Evolutionary conservation across 371 early-diverging fungal genomes (phyloP).

Genomic region (Rhizopus arrhizus): DNA sequence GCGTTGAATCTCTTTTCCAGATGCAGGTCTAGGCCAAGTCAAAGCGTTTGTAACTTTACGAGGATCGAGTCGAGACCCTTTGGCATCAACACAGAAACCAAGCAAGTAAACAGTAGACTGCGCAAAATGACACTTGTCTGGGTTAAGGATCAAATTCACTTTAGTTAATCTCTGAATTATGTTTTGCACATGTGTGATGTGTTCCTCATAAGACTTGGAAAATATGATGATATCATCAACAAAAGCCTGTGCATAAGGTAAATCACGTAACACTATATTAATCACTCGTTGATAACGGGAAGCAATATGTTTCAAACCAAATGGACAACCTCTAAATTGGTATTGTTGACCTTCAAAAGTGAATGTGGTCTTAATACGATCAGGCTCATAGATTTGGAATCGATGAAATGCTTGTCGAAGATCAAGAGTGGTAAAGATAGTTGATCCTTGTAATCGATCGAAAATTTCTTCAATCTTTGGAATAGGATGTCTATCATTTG

Average conservation of each 20-base stretch:
- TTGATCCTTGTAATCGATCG: neutral
- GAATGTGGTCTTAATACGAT: neutral
- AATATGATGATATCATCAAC: slow-evolving; percentile 19
- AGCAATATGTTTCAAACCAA: slow-evolving; percentile 12
- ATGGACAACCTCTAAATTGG: neutral
- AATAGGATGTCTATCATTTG: neutral
- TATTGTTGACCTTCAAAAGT: slow-evolving; percentile 3
- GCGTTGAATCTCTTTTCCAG: slow-evolving; percentile 19
- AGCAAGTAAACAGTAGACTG: slow-evolving; percentile 10
- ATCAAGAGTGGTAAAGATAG: neutral
- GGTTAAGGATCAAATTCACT: slow-evolving; percentile 22
- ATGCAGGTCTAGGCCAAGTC: slow-evolving; percentile 16
- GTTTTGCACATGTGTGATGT: slow-evolving; percentile 3
- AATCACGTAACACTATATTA: slow-evolving; percentile 1
- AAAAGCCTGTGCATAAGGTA: slow-evolving; percentile 5
- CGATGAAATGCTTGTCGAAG: neutral
- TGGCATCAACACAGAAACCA: slow-evolving; percentile 14
- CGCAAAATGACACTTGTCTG: slow-evolving; percentile 17
- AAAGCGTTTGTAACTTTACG: slow-evolving; percentile 20
- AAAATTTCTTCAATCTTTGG: neutral
- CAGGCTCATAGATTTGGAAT: neutral
- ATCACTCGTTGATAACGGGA: slow-evolving; percentile 5
- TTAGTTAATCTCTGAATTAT: slow-evolving; percentile 21
- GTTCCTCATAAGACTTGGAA: slow-evolving; percentile 7
- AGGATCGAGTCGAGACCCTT: slow-evolving; percentile 21